Percentiles rank a stretch among this genome's conserved stretches.
Evolutionary conservation across 2,329 filamentous ascomycete genomes (phyloP).

Genomic region (Westerdykella sp.): DNA sequence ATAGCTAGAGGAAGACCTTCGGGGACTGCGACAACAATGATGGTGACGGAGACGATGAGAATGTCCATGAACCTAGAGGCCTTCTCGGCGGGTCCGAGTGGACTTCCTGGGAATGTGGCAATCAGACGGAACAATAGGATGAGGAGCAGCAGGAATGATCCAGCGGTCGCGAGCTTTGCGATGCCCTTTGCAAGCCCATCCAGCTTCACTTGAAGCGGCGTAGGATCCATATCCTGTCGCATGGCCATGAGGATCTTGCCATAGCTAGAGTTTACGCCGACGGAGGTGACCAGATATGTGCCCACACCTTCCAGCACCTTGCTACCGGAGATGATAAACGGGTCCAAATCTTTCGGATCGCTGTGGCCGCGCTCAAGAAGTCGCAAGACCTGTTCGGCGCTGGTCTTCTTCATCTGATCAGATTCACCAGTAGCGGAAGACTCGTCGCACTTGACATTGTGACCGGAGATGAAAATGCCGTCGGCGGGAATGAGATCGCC

Average conservation of each 20-base stretch:
- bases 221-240: conserved; percentile 47
- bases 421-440: conserved; percentile 70
- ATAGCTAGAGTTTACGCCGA: conserved; percentile 50
- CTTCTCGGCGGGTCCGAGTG: conserved; percentile 24
- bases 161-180: conserved; percentile 43
- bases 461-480: conserved; percentile 61
- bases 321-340: conserved; percentile 54
- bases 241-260: conserved; percentile 52
- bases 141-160: conserved; percentile 33
- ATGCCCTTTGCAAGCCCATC: conserved; percentile 48
- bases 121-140: conserved; percentile 36
- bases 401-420: conserved; percentile 62
- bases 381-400: conserved; percentile 53
- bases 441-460: conserved; percentile 65
- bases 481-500: conserved; percentile 67
- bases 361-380: conserved; percentile 47
- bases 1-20: conserved; percentile 32
- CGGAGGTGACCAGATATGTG: conserved; percentile 47
- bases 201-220: conserved; percentile 50
- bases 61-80: conserved; percentile 35
- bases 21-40: conserved; percentile 37
- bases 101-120: conserved; percentile 25
- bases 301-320: conserved; percentile 51
- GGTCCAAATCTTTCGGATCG: conserved; percentile 51
- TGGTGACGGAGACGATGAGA: conserved; percentile 36